Evolutionary conservation across 805 yeast genomes (phyloP).

Genomic region (Ogataea henricii): DNA sequence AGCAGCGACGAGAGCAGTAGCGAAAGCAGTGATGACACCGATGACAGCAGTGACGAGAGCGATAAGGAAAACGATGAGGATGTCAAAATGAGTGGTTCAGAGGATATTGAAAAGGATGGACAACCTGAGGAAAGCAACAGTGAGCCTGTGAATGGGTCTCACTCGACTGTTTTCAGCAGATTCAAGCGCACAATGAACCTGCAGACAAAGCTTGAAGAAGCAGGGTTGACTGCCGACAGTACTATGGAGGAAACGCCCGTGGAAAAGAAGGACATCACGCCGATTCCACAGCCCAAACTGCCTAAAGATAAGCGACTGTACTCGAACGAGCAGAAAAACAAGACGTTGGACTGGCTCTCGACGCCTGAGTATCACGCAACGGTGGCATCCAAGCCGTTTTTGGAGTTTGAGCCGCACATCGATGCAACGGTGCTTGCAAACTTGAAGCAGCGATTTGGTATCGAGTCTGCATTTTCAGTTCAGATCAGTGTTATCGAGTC

Average conservation of each 20-base stretch:
- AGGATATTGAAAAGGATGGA: neutral
- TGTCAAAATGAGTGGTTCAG: neutral
- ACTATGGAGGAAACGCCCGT: constrained; percentile 30
- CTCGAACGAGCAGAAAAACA: constrained; percentile 34
- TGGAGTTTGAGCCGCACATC: constrained; percentile 44
- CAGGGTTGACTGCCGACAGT: constrained; percentile 18
- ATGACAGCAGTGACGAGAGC: neutral
- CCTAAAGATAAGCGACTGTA: constrained; percentile 52
- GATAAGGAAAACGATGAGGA: constrained; percentile 19
- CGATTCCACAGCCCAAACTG: constrained; percentile 82
- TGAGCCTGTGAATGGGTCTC: constrained; percentile 35
- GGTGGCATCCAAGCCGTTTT: constrained; percentile 47
- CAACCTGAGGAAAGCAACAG: constrained; percentile 1
- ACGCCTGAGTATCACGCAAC: constrained; percentile 61
- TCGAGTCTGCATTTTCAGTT: constrained; percentile 69
- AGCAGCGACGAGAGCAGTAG: constrained; percentile 10
- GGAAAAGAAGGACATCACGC: constrained; percentile 52
- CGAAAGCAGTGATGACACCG: constrained; percentile 24
- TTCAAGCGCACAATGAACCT: constrained; percentile 46
- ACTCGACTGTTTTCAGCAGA: constrained; percentile 52
- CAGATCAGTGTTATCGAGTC: constrained; percentile 68
- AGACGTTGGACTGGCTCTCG: constrained; percentile 65
- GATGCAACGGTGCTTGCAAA: constrained; percentile 47
- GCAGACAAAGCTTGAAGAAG: constrained; percentile 22
- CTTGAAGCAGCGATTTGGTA: constrained; percentile 45